Conservation (phyloP, 805 yeast species). For the Candida easanensis region DNA sequence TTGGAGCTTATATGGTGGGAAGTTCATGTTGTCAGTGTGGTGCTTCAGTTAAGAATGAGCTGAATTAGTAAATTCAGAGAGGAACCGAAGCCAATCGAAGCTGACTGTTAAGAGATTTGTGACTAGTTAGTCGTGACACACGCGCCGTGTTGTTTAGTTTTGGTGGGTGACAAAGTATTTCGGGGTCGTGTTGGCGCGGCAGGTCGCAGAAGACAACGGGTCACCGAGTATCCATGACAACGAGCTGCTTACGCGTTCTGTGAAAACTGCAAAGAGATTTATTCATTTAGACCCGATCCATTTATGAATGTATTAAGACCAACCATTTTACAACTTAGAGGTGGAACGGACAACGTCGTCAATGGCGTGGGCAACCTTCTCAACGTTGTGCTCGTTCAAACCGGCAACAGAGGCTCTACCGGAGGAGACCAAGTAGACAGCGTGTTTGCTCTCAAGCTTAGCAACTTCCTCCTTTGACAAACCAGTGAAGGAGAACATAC, state of each 20-base stretch:
- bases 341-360: conserved; percentile 63
- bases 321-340: conserved; percentile 17
- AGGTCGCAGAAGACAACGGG: too few relatives aligned
- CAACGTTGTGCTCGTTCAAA: conserved; percentile 74
- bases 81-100: too few relatives aligned
- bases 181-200: neutral
- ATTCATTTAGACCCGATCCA: too few relatives aligned
- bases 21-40: neutral
- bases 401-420: conserved; percentile 97
- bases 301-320: neutral
- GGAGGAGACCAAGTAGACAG: conserved; percentile 72
- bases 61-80: too few relatives aligned
- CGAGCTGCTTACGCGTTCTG: neutral
- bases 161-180: neutral
- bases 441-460: conserved; percentile 73
- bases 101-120: too few relatives aligned
- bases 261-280: too few relatives aligned
- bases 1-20: neutral
- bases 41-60: too few relatives aligned
- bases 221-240: neutral
- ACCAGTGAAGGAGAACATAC: conserved; percentile 97
- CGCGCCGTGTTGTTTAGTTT: neutral
- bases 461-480: conserved; percentile 72
- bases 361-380: conserved; percentile 74
- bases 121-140: too few relatives aligned